Base-by-base conservation (phyloP, 768 basidiomycete species). In the Suillus occidentalis region DNA sequence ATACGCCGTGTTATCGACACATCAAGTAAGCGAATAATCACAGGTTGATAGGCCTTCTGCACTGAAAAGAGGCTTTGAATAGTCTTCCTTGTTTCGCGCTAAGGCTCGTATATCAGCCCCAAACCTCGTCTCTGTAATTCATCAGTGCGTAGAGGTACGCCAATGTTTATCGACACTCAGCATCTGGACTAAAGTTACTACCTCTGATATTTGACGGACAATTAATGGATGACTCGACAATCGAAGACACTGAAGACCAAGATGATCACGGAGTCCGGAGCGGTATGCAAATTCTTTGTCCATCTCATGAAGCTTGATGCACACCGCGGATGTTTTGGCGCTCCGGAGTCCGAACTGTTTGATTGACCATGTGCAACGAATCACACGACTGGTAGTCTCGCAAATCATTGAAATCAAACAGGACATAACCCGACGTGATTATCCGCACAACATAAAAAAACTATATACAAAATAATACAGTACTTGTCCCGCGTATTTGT, bases 391-490 rank as follows among this genome's bases (percentile, higher is more conserved):
- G 6, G 34, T 12, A 55, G 31, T 18, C 25, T 18, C 10, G 12
- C 25, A 28, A 59, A 59, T 31, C 31, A 31, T 31, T 31, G 31
- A 4, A 31, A 31, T 40, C 5, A 39, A 25, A 58, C 39, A 20
- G 52, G 10, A 10, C 28, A 25, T 18, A 42, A 28, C 10, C 58
- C 12, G 5, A 40, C 20, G 28, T 20, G 18, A 59, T 42, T 42
- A 59, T 59, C 42, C 25, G 40, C 20, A 42, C 25, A 59, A 42
- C 40, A 59, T 59, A 18, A 42, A 59, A 16, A 56, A 28, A 58
- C 58, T 59, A 59, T 59, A 4, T 42, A 59, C 58, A 59, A 59
- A 28, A 42, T 18, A 42, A 43, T 42, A 59, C 57, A 59, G 10
- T 20, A 13, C 40, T 59, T 25, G 58, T 42, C 42, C 58, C 10